A percentile compares a stretch with the other conserved stretches of the same genome.
phyloP scores from a whole-genome alignment of 139 green algal genomes.

The Coccomyxa sp. region DNA sequence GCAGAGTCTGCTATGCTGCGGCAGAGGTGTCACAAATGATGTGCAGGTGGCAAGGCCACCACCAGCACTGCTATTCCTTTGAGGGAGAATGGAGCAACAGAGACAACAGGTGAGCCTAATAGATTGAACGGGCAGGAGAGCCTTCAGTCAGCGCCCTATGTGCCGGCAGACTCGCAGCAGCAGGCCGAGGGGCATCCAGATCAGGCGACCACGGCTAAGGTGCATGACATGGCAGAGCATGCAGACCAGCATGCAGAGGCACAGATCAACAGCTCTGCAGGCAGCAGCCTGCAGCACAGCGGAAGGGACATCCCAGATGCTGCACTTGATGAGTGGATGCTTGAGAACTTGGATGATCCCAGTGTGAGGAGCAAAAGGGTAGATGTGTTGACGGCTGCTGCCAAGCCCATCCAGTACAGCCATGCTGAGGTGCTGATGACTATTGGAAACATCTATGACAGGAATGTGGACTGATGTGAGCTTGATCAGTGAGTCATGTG shows the following conservation, averaged over 20 bases:
- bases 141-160: background rate
- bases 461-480: slow-evolving; percentile 1
- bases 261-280: background rate
- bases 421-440: background rate
- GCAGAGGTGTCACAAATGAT: background rate
- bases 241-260: background rate
- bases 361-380: background rate
- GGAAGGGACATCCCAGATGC: too few relatives aligned
- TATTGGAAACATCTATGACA: background rate
- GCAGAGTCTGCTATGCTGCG: background rate
- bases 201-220: background rate
- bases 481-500: too few relatives aligned
- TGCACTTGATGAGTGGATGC: slow-evolving; percentile 1
- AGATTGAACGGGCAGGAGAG: too few relatives aligned
- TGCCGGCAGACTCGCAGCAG: background rate
- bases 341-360: slow-evolving; percentile 3
- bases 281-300: background rate
- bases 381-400: background rate
- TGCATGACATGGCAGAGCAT: background rate
- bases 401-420: background rate
- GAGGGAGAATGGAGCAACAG: too few relatives aligned
- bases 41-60: background rate
- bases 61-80: background rate
- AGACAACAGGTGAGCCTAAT: too few relatives aligned
- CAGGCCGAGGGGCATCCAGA: background rate